A percentile compares a stretch with the other conserved stretches of the same genome.
These are phyloP conservation scores for Seminavis robusta DNA, from an alignment of 108 stramenopile species.

Conservation along the genomic window DNA sequence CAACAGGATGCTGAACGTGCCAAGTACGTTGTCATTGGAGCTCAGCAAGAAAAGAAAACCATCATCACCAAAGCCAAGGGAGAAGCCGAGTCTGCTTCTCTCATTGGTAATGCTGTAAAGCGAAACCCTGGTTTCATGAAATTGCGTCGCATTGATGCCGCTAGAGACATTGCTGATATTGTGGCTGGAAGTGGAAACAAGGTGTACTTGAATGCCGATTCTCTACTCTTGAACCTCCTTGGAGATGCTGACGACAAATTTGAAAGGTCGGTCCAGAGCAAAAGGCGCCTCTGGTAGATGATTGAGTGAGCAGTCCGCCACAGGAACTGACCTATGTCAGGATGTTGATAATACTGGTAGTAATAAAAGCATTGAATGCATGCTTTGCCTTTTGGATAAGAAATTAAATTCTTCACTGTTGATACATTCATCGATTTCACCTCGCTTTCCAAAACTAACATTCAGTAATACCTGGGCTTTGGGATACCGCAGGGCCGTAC, in stretches of 20 bases:
- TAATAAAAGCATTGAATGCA: no score
- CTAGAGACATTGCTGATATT: conserved; percentile 96
- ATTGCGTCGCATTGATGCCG: conserved; percentile 97
- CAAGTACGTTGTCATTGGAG: conserved; percentile 97
- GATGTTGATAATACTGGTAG: no score
- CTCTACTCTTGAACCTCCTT: conserved; percentile 93
- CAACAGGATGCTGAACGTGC: conserved; percentile 99
- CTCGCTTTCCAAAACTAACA: no score
- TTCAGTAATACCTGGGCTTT: no score
- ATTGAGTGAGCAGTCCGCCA: no score
- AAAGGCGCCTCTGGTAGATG: conserved; percentile 8
- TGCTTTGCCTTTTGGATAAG: no score
- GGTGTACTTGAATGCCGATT: conserved; percentile 97
- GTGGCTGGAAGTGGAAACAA: conserved; percentile 89
- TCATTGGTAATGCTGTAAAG: conserved; percentile 98
- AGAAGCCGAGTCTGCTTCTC: conserved; percentile 97
- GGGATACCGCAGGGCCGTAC: no score
- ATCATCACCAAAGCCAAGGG: conserved; percentile 98
- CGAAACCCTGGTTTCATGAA: conserved; percentile 99
- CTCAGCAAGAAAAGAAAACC: conserved; percentile 95
- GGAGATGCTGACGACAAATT: conserved; percentile 87
- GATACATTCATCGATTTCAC: no score
- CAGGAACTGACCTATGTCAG: no score
- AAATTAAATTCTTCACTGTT: no score
- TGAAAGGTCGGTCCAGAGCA: conserved; percentile 40